A percentile compares a stretch with the other conserved stretches of the same genome.
These are phyloP conservation scores for Sanguinoderma infundibulare DNA, from an alignment of 1,284 basidiomycete genomes.

Conservation along the genomic window DNA sequence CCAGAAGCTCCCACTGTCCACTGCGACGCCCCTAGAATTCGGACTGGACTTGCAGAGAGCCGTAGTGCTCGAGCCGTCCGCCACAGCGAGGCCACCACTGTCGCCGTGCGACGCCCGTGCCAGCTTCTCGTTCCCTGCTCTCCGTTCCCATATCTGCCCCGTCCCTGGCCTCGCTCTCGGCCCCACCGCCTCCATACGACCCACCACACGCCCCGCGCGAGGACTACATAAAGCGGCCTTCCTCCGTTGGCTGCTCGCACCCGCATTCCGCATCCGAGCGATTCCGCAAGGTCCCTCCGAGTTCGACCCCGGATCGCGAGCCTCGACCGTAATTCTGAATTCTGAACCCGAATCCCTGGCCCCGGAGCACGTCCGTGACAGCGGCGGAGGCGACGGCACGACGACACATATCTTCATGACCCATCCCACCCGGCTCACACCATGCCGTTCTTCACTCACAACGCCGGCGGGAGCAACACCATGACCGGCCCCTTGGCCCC, in stretches of 20 bases:
- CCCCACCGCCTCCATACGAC: background rate
- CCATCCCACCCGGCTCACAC: background rate
- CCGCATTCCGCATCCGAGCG: too few species aligned
- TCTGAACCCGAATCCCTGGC: background rate
- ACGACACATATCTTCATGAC: background rate
- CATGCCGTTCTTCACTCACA: background rate
- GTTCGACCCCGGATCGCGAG: too few species aligned
- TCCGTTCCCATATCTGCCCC: background rate
- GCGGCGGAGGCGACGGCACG: background rate
- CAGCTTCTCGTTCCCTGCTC: background rate
- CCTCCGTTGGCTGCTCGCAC: too few species aligned
- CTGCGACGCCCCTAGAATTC: background rate
- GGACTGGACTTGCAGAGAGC: background rate
- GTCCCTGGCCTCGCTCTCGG: background rate
- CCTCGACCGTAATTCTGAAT: too few species aligned
- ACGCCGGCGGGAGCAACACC: background rate
- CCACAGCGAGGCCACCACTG: background rate
- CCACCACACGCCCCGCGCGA: background rate
- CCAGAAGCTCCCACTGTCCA: background rate
- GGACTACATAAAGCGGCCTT: background rate
- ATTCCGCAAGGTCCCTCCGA: too few species aligned
- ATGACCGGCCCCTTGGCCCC: conserved; percentile 23
- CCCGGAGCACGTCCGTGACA: background rate
- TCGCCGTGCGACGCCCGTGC: background rate
- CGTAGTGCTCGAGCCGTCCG: background rate